Percentiles rank a stretch among this genome's conserved stretches.
Conservation (phyloP, 345 rosid genomes). For the Toxicodendron radicans region DNA sequence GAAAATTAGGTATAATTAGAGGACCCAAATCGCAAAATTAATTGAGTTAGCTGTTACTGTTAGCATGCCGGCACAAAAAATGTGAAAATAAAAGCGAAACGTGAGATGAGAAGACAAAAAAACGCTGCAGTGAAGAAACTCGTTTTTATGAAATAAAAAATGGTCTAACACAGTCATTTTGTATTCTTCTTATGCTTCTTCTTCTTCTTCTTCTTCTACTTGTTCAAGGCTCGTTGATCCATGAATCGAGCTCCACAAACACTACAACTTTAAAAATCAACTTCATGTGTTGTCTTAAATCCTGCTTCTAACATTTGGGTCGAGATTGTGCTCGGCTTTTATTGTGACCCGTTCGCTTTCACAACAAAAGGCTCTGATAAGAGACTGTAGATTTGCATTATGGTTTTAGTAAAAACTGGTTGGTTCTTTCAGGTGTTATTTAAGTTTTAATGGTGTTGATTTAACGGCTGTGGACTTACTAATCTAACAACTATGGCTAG, state of each 20-base stretch:
- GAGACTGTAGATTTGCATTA: slow-evolving; percentile 20
- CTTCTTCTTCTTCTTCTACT: slow-evolving; percentile 19
- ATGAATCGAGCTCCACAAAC: slow-evolving; percentile 25
- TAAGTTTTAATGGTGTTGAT: slow-evolving; percentile 18
- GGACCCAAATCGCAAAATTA: too few species aligned
- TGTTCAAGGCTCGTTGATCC: slow-evolving; percentile 27
- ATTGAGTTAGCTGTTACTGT: too few species aligned
- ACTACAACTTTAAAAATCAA: slow-evolving; percentile 24
- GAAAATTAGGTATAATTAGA: too few species aligned
- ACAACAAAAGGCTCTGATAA: slow-evolving; percentile 1
- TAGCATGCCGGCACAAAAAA: slow-evolving; percentile 20
- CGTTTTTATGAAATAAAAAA: slow-evolving; percentile 4
- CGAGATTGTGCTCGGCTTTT: slow-evolving; percentile 12
- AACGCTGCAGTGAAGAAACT: neutral
- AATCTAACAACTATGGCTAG: slow-evolving; percentile 51
- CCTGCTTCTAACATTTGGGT: slow-evolving; percentile 19
- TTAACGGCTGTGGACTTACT: slow-evolving; percentile 18
- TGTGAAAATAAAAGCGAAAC: neutral
- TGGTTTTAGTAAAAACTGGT: slow-evolving; percentile 6
- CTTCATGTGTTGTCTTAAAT: slow-evolving; percentile 15
- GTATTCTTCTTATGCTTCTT: slow-evolving; percentile 14
- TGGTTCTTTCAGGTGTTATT: slow-evolving; percentile 1
- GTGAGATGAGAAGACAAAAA: too few species aligned
- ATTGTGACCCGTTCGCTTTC: neutral
- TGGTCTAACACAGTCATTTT: neutral